These are phyloP conservation scores for Ceriops tagal DNA, from an alignment of 345 rosid species.

Conservation along the genomic window DNA sequence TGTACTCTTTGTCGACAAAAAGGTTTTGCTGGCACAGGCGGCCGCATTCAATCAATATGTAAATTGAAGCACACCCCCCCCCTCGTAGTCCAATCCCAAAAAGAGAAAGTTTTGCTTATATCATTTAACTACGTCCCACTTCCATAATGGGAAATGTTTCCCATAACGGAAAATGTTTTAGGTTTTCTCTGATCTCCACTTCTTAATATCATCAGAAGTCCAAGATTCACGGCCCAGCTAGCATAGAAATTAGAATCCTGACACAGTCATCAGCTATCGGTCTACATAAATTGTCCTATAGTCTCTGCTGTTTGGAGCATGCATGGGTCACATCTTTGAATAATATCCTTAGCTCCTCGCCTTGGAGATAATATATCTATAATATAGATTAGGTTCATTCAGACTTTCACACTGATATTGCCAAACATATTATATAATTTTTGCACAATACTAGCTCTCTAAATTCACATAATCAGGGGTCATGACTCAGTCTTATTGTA, in stretches of 20 bases:
- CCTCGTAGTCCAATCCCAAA: constrained; percentile 32
- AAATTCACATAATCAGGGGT: neutral
- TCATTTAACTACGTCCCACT: constrained; percentile 20
- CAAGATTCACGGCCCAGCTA: neutral
- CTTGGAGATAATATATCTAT: no score
- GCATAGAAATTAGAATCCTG: neutral
- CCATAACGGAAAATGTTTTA: constrained; percentile 34
- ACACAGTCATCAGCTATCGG: neutral
- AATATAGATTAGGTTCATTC: no score
- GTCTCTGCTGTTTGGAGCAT: no score
- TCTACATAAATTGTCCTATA: constrained; percentile 1
- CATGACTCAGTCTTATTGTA: neutral
- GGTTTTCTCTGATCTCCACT: constrained; percentile 8
- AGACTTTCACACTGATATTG: no score
- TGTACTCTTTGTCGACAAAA: neutral
- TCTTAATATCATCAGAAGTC: constrained; percentile 20
- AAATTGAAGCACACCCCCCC: neutral
- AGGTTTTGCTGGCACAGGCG: neutral
- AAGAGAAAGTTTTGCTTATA: constrained; percentile 26
- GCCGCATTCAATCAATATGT: neutral
- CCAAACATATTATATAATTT: no score
- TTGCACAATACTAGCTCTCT: no score
- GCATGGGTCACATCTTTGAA: no score
- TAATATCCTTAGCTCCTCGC: no score
- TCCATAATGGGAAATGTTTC: constrained; percentile 36